Base-by-base conservation (phyloP, 2,329 filamentous ascomycete species). In the Penicillium brasilianum region DNA sequence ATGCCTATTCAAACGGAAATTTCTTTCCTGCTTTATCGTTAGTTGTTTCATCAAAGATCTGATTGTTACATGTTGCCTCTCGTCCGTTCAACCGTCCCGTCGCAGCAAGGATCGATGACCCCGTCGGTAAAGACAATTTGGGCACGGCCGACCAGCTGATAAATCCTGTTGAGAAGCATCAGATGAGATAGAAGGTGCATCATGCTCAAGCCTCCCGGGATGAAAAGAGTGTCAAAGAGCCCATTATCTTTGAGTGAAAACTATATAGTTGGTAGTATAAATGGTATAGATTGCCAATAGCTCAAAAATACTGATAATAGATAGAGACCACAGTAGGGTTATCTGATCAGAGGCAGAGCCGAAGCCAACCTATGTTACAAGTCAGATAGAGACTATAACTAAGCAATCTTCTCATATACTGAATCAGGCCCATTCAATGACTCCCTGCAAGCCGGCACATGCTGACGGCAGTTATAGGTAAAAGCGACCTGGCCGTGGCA, bases 21-120 rank as follows among this genome's bases (percentile, higher is more conserved):
- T 34, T 5, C 18, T 3, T 50, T 34, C 11, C 14, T 48, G 9
- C 22, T n/a, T n/a, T 3, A 28, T 28, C 6, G 25, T 6, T 28
- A 28, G 34, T 39, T 22, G 28, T 28, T 39, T 53, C 50, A 39
- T 41, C 50, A 39, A 41, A 53, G 2, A 41, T 28, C 20, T 25
- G 50, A 16, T 39, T 53, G 34, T 53, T 39, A n/a, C 50, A 53
- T 2, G 50, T 53, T 28, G 50, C 50, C 34, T 28, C 36, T 10
- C 34, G 34, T 28, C 20, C 50, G 39, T 53, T 18, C 18, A 53
- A 28, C 20, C 32, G 32, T 14, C 36, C 50, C 36, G 50, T 53
- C 20, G 50, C 50, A 13, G 50, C 50, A 1, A 53, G 20, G 2
- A 53, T 28, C 36, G 41, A 18, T 4, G 50, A 53, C 14, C 50